Evolutionary conservation across 306 rosid species (phyloP).

Genomic region (Sicyos baderoa): DNA sequence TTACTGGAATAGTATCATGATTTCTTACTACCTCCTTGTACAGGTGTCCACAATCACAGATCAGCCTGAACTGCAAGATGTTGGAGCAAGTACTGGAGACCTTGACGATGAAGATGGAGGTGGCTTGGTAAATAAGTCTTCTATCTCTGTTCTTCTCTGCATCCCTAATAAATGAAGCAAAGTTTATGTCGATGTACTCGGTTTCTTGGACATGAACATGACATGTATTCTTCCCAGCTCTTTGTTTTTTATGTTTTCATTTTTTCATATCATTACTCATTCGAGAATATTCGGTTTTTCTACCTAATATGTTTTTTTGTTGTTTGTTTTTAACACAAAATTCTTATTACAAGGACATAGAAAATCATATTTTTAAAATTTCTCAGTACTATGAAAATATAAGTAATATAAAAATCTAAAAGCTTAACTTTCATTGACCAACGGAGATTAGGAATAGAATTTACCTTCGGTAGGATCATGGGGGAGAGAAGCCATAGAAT

Average conservation of each 20-base stretch:
- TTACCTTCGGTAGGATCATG: no score
- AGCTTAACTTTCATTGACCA: background rate
- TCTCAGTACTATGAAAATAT: background rate
- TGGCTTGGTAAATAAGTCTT: constrained; percentile 58
- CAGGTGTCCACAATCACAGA: constrained; percentile 89
- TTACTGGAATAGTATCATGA: background rate
- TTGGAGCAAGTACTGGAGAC: constrained; percentile 76
- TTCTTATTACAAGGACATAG: background rate
- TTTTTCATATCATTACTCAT: constrained; percentile 1
- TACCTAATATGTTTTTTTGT: background rate
- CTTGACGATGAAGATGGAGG: constrained; percentile 90
- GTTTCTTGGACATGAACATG: background rate
- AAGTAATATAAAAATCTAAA: background rate
- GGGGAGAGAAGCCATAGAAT: no score
- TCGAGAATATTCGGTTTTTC: background rate
- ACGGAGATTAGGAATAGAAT: background rate
- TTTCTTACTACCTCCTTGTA: constrained; percentile 16
- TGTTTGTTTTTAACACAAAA: background rate
- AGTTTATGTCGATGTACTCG: background rate
- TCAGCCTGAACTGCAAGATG: constrained; percentile 68
- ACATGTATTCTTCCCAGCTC: background rate
- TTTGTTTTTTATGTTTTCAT: background rate
- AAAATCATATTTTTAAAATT: background rate
- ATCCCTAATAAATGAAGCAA: background rate
- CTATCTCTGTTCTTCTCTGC: constrained; percentile 11